phyloP scores from a whole-genome alignment of 2,329 filamentous ascomycete genomes.

The Cercospora sojina region DNA sequence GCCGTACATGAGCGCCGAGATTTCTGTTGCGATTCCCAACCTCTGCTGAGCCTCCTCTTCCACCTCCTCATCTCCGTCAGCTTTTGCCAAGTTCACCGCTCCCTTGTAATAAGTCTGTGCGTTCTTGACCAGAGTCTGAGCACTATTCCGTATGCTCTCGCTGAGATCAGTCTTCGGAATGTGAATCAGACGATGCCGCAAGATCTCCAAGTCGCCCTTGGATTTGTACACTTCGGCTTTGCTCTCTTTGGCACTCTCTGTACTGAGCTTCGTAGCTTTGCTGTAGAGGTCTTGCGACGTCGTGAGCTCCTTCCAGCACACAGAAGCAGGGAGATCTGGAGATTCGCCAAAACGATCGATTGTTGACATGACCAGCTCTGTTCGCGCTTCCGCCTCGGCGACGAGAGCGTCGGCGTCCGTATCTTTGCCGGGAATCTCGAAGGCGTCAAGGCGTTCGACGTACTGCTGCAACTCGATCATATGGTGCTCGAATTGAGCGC shows the following conservation, averaged over 20 bases:
- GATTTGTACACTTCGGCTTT: constrained; percentile 54
- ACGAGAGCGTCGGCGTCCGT: constrained; percentile 57
- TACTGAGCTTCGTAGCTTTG: constrained; percentile 50
- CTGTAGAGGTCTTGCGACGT: constrained; percentile 53
- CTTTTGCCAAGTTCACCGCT: constrained; percentile 39
- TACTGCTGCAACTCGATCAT: constrained; percentile 55
- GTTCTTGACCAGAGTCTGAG: constrained; percentile 53
- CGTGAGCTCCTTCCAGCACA: constrained; percentile 55
- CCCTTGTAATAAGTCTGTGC: constrained; percentile 60
- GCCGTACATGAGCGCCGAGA: constrained; percentile 43
- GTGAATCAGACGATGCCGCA: constrained; percentile 52
- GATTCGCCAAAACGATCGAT: constrained; percentile 30
- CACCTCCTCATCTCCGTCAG: constrained; percentile 28
- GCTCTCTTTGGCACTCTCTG: constrained; percentile 44
- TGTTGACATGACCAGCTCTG: constrained; percentile 33
- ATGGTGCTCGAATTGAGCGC: constrained; percentile 56
- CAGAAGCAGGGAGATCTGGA: constrained; percentile 27
- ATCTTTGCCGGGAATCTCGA: constrained; percentile 43
- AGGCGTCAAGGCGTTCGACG: constrained; percentile 41
- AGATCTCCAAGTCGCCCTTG: constrained; percentile 57
- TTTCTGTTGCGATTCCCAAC: constrained; percentile 40
- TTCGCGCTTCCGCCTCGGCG: constrained; percentile 34
- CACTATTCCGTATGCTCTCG: constrained; percentile 46
- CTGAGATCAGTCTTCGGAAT: constrained; percentile 39
- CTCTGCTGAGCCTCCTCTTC: constrained; percentile 46